Evolutionary conservation across 768 basidiomycete species (phyloP).

Genomic region (Pisolithus albus): DNA sequence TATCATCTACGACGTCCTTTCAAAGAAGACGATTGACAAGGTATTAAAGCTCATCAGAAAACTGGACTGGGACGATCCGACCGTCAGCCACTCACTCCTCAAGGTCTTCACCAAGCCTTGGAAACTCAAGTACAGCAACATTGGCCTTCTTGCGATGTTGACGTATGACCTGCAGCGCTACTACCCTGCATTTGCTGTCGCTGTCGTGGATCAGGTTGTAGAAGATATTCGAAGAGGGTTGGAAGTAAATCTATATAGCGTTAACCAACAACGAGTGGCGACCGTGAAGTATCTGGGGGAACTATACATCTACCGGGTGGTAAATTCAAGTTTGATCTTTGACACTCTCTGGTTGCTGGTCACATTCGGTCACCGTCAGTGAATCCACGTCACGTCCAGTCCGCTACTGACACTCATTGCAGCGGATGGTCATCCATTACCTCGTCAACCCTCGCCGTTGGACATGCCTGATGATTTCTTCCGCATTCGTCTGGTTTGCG

Average conservation of each 20-base stretch:
- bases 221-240: slow-evolving; percentile 88
- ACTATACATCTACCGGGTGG: slow-evolving; percentile 89
- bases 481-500: slow-evolving; percentile 85
- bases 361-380: slow-evolving; percentile 93
- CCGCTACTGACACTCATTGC: slow-evolving; percentile 10
- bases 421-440: slow-evolving; percentile 89
- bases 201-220: slow-evolving; percentile 88
- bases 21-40: slow-evolving; percentile 93
- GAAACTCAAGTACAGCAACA: slow-evolving; percentile 92
- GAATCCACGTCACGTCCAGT: not conserved
- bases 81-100: slow-evolving; percentile 57
- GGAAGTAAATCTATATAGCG: slow-evolving; percentile 92
- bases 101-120: slow-evolving; percentile 96
- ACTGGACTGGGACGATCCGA: slow-evolving; percentile 86
- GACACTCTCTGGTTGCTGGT: slow-evolving; percentile 92
- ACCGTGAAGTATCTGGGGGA: slow-evolving; percentile 95
- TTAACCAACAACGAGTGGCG: slow-evolving; percentile 88
- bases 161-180: slow-evolving; percentile 93
- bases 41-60: slow-evolving; percentile 90
- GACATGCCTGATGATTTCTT: slow-evolving; percentile 98
- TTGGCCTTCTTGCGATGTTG: slow-evolving; percentile 86
- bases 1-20: slow-evolving; percentile 87
- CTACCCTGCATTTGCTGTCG: slow-evolving; percentile 80
- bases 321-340: slow-evolving; percentile 86
- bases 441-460: slow-evolving; percentile 62